These are phyloP conservation scores for Hyaloperonospora arabidopsidis DNA, from an alignment of 352 stramenopile species.

Conservation along the genomic window DNA sequence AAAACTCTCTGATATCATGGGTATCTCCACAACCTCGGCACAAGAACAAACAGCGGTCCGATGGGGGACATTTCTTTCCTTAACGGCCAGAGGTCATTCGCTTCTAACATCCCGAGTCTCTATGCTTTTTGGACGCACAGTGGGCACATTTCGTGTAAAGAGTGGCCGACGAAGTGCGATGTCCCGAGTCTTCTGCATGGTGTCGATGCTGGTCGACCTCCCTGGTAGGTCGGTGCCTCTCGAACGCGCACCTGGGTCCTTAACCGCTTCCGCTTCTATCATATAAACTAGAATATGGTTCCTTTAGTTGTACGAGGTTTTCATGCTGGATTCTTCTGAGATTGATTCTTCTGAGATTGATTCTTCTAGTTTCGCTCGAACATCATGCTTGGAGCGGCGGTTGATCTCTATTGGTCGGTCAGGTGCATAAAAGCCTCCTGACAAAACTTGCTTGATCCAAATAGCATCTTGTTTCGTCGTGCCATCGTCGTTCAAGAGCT, in stretches of 20 bases:
- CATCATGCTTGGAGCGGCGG: not conserved
- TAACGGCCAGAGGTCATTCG: not conserved
- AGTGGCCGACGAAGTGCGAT: not conserved
- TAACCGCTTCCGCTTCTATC: not conserved
- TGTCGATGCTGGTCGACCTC: not conserved
- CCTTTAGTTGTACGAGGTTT: not conserved
- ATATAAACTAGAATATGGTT: not conserved
- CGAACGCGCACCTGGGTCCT: not conserved
- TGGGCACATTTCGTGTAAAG: not conserved
- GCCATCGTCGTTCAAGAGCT: not conserved
- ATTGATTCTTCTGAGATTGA: no score
- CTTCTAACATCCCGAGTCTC: not conserved
- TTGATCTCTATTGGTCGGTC: no score
- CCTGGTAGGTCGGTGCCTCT: not conserved
- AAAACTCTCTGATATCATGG: not conserved
- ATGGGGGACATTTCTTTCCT: not conserved
- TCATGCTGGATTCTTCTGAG: not conserved
- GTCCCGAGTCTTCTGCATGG: not conserved
- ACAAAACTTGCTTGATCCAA: not conserved
- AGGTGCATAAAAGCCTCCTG: not conserved
- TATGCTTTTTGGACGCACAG: not conserved
- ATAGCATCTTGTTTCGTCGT: not conserved
- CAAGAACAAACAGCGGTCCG: constrained; percentile 1
- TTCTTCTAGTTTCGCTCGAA: not conserved
- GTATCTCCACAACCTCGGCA: not conserved